Conservation (phyloP, 108 stramenopile species). For the Discostella pseudostelligera region DNA sequence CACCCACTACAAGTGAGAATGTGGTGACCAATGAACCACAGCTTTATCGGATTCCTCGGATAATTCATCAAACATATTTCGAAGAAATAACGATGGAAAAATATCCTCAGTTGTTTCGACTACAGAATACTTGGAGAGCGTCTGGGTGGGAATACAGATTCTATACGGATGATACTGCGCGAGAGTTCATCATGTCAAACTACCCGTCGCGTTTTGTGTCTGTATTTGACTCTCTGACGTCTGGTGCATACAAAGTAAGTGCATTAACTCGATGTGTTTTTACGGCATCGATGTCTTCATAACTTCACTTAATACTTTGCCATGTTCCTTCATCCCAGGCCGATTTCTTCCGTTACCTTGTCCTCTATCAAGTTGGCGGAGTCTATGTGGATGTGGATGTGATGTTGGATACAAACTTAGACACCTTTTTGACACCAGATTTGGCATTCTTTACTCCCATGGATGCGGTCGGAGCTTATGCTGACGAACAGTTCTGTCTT, state of each 20-base stretch:
- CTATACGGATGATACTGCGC: conserved; percentile 41
- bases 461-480: conserved; percentile 47
- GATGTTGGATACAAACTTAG: conserved; percentile 57
- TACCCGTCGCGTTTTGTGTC: conserved; percentile 47
- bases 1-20: not conserved
- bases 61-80: conserved; percentile 70
- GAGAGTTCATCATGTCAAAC: conserved; percentile 39
- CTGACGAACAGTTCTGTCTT: conserved; percentile 52
- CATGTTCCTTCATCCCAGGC: conserved; percentile 27
- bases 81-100: conserved; percentile 47
- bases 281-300: not conserved
- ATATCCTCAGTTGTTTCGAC: conserved; percentile 52
- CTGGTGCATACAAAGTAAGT: conserved; percentile 52
- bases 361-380: conserved; percentile 59
- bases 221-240: conserved; percentile 43
- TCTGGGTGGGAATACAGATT: conserved; percentile 56
- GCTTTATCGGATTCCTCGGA: conserved; percentile 42
- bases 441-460: conserved; percentile 57
- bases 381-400: conserved; percentile 65
- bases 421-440: conserved; percentile 52
- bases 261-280: not conserved
- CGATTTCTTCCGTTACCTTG: conserved; percentile 63
- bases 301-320: not conserved
- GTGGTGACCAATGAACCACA: conserved; percentile 9
- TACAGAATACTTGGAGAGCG: conserved; percentile 48